Conservation (phyloP, 176 grass and related monocot species). For the Aechmea fasciata region DNA sequence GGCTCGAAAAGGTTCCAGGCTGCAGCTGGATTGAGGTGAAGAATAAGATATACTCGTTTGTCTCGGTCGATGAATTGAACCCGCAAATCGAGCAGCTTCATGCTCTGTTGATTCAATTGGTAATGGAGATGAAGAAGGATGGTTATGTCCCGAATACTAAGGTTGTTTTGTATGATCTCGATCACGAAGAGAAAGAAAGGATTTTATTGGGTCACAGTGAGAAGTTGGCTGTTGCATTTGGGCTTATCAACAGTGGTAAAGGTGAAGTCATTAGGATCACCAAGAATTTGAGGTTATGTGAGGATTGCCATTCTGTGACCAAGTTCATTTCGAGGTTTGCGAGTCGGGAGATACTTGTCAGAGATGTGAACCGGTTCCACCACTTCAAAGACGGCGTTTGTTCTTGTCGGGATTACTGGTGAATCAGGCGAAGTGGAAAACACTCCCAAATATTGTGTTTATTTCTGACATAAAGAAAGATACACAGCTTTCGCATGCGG, state of each 20-base stretch:
- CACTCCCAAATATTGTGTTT: not conserved
- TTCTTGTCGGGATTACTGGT: slow-evolving; percentile 83
- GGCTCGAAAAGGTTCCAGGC: slow-evolving; percentile 57
- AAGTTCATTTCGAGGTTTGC: slow-evolving; percentile 87
- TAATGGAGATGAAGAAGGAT: slow-evolving; percentile 46
- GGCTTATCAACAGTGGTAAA: slow-evolving; percentile 50
- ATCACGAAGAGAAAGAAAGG: slow-evolving; percentile 65
- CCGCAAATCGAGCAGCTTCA: slow-evolving; percentile 47
- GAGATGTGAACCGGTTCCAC: slow-evolving; percentile 83
- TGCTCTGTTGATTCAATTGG: slow-evolving; percentile 47
- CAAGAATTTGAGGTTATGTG: slow-evolving; percentile 81
- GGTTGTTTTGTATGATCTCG: slow-evolving; percentile 64
- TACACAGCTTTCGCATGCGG: not conserved
- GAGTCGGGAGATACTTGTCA: slow-evolving; percentile 61
- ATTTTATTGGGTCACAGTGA: slow-evolving; percentile 88
- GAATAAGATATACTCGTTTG: slow-evolving; percentile 60
- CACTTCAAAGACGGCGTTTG: slow-evolving; percentile 69
- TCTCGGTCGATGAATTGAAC: slow-evolving; percentile 58
- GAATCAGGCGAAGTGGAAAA: not conserved
- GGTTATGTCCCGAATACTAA: slow-evolving; percentile 66
- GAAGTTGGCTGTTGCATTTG: slow-evolving; percentile 83
- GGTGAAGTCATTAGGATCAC: slow-evolving; percentile 76
- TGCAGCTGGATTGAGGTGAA: slow-evolving; percentile 93
- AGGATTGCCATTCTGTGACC: slow-evolving; percentile 76
- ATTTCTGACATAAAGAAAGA: not conserved